phyloP scores from a whole-genome alignment of 305 asterid species.

The Salvia sclarea region DNA sequence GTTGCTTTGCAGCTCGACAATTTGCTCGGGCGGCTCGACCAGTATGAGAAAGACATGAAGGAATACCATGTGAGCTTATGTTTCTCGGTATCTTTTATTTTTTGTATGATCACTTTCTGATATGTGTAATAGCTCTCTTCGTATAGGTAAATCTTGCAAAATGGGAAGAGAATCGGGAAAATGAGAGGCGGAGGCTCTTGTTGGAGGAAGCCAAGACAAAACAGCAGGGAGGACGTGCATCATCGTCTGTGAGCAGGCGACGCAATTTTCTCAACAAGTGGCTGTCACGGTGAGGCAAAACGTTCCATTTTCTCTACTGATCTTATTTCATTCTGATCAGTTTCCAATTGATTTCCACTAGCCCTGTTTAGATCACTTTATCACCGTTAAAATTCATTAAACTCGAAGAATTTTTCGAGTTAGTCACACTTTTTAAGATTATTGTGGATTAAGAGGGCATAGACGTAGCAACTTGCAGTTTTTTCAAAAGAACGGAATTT shows the following conservation, averaged over 20 bases:
- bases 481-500: too few species aligned
- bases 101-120: too few species aligned
- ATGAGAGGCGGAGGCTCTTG: constrained; percentile 65
- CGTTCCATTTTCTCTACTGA: background rate
- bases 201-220: constrained; percentile 76
- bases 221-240: constrained; percentile 61
- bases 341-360: constrained; percentile 3
- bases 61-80: constrained; percentile 62
- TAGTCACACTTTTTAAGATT: background rate
- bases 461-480: too few species aligned
- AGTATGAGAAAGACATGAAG: constrained; percentile 88
- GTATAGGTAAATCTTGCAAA: constrained; percentile 63
- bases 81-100: too few species aligned
- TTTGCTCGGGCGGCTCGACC: constrained; percentile 73
- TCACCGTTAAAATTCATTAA: background rate
- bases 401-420: background rate
- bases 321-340: background rate
- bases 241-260: constrained; percentile 47
- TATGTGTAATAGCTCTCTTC: constrained; percentile 25
- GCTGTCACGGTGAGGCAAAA: constrained; percentile 65
- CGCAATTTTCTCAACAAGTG: constrained; percentile 58
- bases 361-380: background rate
- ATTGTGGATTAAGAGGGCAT: background rate
- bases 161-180: constrained; percentile 83
- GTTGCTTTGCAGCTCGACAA: constrained; percentile 78